phyloP scores from a whole-genome alignment of 306 rosid species.

The Bauhinia variegata region DNA sequence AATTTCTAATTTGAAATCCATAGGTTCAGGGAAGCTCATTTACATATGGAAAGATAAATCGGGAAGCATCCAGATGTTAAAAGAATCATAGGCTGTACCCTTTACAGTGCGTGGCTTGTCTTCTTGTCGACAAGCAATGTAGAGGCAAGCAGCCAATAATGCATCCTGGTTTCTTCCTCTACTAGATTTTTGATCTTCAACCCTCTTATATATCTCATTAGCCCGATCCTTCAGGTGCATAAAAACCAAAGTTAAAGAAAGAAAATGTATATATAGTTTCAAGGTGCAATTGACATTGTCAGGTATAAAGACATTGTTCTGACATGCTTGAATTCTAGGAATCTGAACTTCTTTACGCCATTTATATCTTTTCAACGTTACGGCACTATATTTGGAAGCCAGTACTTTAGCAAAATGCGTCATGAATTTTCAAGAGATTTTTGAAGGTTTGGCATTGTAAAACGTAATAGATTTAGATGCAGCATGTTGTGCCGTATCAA shows the following conservation, averaged over 20 bases:
- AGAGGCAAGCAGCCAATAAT: conserved; percentile 95
- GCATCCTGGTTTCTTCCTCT: conserved; percentile 99
- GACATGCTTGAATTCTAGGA: neutral
- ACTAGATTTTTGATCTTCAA: conserved; percentile 94
- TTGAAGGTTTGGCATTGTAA: neutral
- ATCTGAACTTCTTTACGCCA: conserved; percentile 5
- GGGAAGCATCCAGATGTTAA: conserved; percentile 66
- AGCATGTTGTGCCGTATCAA: conserved; percentile 18
- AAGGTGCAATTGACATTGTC: conserved; percentile 5
- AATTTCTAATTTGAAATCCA: conserved; percentile 83
- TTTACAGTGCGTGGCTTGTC: conserved; percentile 96
- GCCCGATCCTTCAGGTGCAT: conserved; percentile 79
- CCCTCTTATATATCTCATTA: conserved; percentile 92
- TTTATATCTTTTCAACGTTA: neutral
- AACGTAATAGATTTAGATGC: neutral
- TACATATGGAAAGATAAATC: conserved; percentile 55
- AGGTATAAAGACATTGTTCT: neutral
- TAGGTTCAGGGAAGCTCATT: conserved; percentile 64
- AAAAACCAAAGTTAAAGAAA: neutral
- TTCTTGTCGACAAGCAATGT: conserved; percentile 98
- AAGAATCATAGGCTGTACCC: conserved; percentile 70
- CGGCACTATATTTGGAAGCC: neutral
- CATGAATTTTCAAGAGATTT: conserved; percentile 2
- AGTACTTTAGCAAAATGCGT: neutral
- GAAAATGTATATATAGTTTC: conserved; percentile 1